Evolutionary conservation across 169 alveolate genomes (phyloP).

Genomic region (Plasmodium coatneyi): DNA sequence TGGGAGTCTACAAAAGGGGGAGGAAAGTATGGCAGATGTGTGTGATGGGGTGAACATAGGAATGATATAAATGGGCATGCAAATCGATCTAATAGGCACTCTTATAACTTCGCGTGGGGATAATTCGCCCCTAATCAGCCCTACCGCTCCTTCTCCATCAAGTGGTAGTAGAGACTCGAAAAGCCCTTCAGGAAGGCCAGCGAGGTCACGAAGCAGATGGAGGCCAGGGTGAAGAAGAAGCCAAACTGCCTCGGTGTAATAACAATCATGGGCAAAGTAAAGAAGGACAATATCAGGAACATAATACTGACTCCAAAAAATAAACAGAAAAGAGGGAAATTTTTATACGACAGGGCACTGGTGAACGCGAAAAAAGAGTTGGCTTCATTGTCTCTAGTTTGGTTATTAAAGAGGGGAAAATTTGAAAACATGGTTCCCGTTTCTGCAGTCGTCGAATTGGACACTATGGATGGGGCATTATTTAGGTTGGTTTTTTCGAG

Average conservation of each 20-base stretch:
- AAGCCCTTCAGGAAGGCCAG: slow-evolving; percentile 51
- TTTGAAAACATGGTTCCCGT: slow-evolving; percentile 69
- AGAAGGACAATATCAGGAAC: slow-evolving; percentile 37
- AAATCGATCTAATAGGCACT: background rate
- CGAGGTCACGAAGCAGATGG: slow-evolving; percentile 55
- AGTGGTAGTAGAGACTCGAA: slow-evolving; percentile 36
- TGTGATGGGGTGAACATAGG: background rate
- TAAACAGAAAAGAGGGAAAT: slow-evolving; percentile 53
- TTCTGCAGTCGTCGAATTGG: slow-evolving; percentile 61
- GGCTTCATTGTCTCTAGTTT: slow-evolving; percentile 34
- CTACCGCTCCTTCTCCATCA: slow-evolving; percentile 56
- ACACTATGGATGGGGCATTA: slow-evolving; percentile 35
- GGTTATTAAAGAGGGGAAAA: slow-evolving; percentile 48
- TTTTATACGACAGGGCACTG: slow-evolving; percentile 41
- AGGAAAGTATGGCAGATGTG: background rate
- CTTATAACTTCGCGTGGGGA: background rate
- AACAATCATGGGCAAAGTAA: slow-evolving; percentile 71
- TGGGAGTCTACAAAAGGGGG: slow-evolving; percentile 20
- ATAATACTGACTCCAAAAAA: slow-evolving; percentile 64
- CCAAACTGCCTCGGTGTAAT: slow-evolving; percentile 69
- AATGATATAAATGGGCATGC: background rate
- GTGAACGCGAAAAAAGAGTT: slow-evolving; percentile 36
- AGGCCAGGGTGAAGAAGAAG: slow-evolving; percentile 50
- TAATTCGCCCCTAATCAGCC: background rate
- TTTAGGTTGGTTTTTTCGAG: slow-evolving; percentile 49